These are phyloP conservation scores for Beauveria scarabaeidicola DNA, from an alignment of 2,329 filamentous ascomycete species.

Conservation along the genomic window DNA sequence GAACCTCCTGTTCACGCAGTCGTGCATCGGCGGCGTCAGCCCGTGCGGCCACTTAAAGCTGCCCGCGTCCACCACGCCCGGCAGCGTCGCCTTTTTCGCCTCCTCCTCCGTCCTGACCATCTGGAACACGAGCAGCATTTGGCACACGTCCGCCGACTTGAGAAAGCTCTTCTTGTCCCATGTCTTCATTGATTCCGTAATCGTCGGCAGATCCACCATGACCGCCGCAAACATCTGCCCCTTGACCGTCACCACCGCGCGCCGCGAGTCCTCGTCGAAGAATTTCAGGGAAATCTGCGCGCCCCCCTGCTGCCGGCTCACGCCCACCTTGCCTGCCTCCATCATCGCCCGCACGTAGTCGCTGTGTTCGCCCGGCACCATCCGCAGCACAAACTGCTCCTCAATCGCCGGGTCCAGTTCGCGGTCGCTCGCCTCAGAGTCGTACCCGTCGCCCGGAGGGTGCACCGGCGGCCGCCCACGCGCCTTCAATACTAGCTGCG, in stretches of 20 bases:
- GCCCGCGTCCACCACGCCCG: constrained; percentile 55
- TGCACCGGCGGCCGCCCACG: constrained; percentile 61
- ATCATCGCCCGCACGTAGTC: constrained; percentile 74
- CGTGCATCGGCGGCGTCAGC: constrained; percentile 80
- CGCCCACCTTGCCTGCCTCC: constrained; percentile 66
- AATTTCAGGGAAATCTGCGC: constrained; percentile 77
- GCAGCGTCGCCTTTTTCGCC: constrained; percentile 58
- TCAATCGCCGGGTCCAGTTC: constrained; percentile 84
- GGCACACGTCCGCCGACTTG: constrained; percentile 80
- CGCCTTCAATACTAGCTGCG: constrained; percentile 44
- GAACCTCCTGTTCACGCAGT: constrained; percentile 73
- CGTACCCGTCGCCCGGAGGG: constrained; percentile 80
- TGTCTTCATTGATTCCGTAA: constrained; percentile 86
- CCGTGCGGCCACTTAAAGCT: constrained; percentile 75
- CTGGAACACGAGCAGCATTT: constrained; percentile 78
- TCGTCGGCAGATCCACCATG: constrained; percentile 76
- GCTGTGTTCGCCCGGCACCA: constrained; percentile 76
- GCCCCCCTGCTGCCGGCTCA: constrained; percentile 53
- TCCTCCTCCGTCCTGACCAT: constrained; percentile 58
- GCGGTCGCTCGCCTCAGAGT: constrained; percentile 87
- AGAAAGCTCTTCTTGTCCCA: constrained; percentile 85
- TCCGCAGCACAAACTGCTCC: constrained; percentile 81
- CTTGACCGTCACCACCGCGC: constrained; percentile 63
- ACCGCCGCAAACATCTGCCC: constrained; percentile 66
- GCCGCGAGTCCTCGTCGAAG: constrained; percentile 62